Evolutionary conservation across 345 rosid genomes (phyloP), one percentile per base, ranked within the genome.

Genomic region (Syzygium grande): DNA sequence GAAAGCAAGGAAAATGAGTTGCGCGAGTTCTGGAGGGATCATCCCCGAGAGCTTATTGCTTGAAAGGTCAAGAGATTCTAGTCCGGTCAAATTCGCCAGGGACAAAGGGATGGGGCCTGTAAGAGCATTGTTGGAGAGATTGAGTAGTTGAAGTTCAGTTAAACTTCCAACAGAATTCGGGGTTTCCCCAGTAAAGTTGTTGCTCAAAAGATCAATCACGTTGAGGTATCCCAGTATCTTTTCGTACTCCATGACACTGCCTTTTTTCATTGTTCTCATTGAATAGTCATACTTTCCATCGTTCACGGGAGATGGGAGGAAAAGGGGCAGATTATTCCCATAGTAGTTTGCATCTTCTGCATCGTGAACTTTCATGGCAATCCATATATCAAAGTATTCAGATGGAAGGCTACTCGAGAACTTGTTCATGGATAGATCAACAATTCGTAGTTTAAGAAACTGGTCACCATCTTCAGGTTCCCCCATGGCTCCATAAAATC

Each of bases 11-110:
- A 52, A 52, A 52, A 52, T 52, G 53, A 52, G 53, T 1, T 52
- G 53, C 5, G 56, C 15, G 27, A 90, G 61, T 25, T 79, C 38
- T 11, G 1, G 56, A 78, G 92, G 90, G 19, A 90, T 90, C 46
- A 79, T 54, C 22, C 92, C 88, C 0, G 88, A 85, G 27, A 91
- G 53, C 21, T 88, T 30, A 79, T 89, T 91, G 1, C 21, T 49
- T 1, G 91, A 89, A 41, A 89, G 86, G 59, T 86, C 91, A 34
- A 90, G 80, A 22, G 85, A 58, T 43, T 85, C 90, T 2, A 89
- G 84, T 1, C 85, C 29, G 3, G 6, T 53, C 3, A 89, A 29
- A 19, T 85, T 54, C 3, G 55, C 86, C 1, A 88, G 25, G 19
- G 49, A 55, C 15, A 51, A 11, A 9, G 89, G 87, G 14, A 89